These are phyloP conservation scores for Sugiyamaella grinbergsii DNA, from an alignment of 1,139 yeast species.

Conservation along the genomic window DNA sequence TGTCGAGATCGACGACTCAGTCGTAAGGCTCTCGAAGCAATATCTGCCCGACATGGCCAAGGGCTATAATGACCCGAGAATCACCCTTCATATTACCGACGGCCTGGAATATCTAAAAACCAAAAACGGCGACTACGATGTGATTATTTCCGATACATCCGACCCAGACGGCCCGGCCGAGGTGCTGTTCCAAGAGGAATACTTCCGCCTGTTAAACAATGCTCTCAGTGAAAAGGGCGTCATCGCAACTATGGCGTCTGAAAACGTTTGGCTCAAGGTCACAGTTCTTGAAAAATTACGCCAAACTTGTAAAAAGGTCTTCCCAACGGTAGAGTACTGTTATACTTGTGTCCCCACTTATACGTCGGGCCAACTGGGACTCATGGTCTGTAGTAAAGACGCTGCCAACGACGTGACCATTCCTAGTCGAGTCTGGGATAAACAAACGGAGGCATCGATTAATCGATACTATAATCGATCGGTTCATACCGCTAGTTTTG, in stretches of 20 bases:
- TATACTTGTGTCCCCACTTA: slow-evolving; percentile 93
- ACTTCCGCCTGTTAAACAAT: slow-evolving; percentile 68
- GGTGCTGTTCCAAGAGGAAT: slow-evolving; percentile 81
- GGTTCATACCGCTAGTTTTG: slow-evolving; percentile 78
- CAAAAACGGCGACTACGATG: slow-evolving; percentile 62
- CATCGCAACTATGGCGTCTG: slow-evolving; percentile 89
- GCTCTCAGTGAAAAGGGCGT: slow-evolving; percentile 75
- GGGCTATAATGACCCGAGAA: slow-evolving; percentile 70
- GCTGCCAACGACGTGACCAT: slow-evolving; percentile 50
- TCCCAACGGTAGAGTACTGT: slow-evolving; percentile 74
- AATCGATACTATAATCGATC: slow-evolving; percentile 73
- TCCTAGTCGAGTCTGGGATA: slow-evolving; percentile 57
- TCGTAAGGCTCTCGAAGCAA: slow-evolving; percentile 70
- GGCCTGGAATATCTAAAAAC: slow-evolving; percentile 79
- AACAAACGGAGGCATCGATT: slow-evolving; percentile 52
- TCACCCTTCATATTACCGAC: slow-evolving; percentile 75
- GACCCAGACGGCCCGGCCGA: slow-evolving; percentile 99
- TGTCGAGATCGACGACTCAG: slow-evolving; percentile 90
- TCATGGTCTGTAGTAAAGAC: slow-evolving; percentile 78
- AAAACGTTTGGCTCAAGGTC: slow-evolving; percentile 88
- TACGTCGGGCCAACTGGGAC: slow-evolving; percentile 94
- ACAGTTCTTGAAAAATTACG: slow-evolving; percentile 62
- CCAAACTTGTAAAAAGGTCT: slow-evolving; percentile 65
- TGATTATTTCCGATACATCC: slow-evolving; percentile 91
- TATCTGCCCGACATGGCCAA: slow-evolving; percentile 81